A percentile compares a stretch with the other conserved stretches of the same genome.
These are phyloP conservation scores for Mycosphaerella sp. DNA, from an alignment of 2,329 filamentous ascomycete species.

Conservation along the genomic window DNA sequence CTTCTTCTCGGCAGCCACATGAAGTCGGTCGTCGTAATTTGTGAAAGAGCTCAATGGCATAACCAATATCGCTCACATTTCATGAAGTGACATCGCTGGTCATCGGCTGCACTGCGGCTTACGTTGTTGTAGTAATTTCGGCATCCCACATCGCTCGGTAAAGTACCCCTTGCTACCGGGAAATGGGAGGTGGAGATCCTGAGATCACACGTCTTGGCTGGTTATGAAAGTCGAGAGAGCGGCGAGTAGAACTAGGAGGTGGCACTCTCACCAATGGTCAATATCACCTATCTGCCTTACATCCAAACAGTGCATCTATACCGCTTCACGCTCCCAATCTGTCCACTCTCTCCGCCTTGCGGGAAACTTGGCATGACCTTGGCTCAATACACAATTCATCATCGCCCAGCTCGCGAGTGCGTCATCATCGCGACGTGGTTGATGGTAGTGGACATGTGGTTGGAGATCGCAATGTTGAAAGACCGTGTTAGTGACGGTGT, in stretches of 20 bases:
- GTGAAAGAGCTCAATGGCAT: background rate
- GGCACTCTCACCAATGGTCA: too few relatives aligned
- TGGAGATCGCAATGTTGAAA: conserved; percentile 3
- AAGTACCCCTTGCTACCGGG: background rate
- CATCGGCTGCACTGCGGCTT: conserved; percentile 6
- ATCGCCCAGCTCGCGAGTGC: conserved; percentile 7
- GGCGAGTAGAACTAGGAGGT: too few relatives aligned
- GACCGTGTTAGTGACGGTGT: background rate
- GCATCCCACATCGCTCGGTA: background rate
- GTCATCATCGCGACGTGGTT: background rate
- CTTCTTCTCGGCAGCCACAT: background rate
- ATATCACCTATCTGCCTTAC: too few relatives aligned
- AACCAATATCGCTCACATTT: background rate
- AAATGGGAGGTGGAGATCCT: conserved; percentile 1
- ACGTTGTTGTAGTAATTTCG: conserved; percentile 8
- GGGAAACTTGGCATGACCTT: background rate
- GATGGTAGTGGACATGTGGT: background rate
- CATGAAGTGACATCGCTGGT: conserved; percentile 8
- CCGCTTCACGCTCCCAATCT: background rate
- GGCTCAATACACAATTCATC: background rate
- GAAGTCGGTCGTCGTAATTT: background rate
- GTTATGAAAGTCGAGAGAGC: too few relatives aligned
- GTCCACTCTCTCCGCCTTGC: background rate
- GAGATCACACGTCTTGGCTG: too few relatives aligned
- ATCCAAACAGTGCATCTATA: background rate